phyloP scores from a whole-genome alignment of 169 alveolate species.

The Hepatocystis sp. region DNA sequence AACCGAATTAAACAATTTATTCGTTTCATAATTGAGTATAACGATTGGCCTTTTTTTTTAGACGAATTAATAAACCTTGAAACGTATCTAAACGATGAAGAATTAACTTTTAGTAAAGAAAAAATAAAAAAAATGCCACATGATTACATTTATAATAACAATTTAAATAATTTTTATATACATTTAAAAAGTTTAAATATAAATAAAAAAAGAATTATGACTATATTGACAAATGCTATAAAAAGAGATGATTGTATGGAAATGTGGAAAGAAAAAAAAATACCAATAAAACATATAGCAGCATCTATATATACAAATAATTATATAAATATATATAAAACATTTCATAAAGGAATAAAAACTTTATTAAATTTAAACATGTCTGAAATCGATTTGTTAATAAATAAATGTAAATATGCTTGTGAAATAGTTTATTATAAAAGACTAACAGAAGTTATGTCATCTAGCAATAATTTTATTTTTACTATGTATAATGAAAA shows the following conservation, averaged over 20 bases:
- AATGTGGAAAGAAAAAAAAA: slow-evolving; percentile 40
- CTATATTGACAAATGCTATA: slow-evolving; percentile 23
- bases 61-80: slow-evolving; percentile 44
- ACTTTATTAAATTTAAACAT: slow-evolving; percentile 14
- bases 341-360: slow-evolving; percentile 33
- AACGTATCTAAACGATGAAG: slow-evolving; percentile 18
- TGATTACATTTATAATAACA: slow-evolving; percentile 7
- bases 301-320: slow-evolving; percentile 59
- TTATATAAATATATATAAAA: slow-evolving; percentile 43
- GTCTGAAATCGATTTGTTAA: slow-evolving; percentile 26
- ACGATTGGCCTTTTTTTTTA: slow-evolving; percentile 72
- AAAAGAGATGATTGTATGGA: slow-evolving; percentile 35
- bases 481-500: slow-evolving; percentile 72
- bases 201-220: slow-evolving; percentile 33
- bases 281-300: slow-evolving; percentile 62
- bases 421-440: slow-evolving; percentile 57
- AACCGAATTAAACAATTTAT: slow-evolving; percentile 54
- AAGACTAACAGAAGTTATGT: slow-evolving; percentile 41
- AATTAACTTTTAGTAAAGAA: too few relatives aligned
- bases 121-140: background rate
- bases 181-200: slow-evolving; percentile 14
- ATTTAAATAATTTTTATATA: slow-evolving; percentile 25
- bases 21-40: slow-evolving; percentile 56
- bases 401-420: slow-evolving; percentile 72
- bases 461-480: slow-evolving; percentile 32